Percentiles rank a stretch among this genome's conserved stretches.
phyloP scores from a whole-genome alignment of 2,329 filamentous ascomycete genomes.

The Diaporthe citriasiana region DNA sequence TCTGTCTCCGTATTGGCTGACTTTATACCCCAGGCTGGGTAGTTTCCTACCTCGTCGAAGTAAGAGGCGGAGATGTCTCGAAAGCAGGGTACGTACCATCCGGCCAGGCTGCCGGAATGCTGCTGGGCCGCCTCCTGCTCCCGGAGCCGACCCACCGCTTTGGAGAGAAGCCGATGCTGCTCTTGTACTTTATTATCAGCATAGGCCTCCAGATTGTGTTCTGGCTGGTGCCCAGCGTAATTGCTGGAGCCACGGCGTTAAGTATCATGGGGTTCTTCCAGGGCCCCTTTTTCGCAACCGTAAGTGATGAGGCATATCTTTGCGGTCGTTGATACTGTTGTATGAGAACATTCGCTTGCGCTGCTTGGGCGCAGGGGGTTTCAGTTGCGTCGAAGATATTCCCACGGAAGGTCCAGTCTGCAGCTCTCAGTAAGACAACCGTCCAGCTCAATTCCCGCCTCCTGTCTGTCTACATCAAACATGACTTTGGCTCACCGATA shows the following conservation, averaged over 20 bases:
- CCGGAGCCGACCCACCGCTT: slow-evolving; percentile 71
- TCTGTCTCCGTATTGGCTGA: background rate
- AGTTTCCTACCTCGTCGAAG: slow-evolving; percentile 73
- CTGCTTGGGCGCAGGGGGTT: slow-evolving; percentile 56
- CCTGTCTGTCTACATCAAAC: background rate
- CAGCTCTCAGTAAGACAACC: slow-evolving; percentile 59
- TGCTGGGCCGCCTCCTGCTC: slow-evolving; percentile 69
- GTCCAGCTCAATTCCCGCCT: background rate
- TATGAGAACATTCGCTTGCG: background rate
- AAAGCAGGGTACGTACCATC: slow-evolving; percentile 74
- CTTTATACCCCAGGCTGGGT: slow-evolving; percentile 64
- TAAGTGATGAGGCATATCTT: slow-evolving; percentile 45
- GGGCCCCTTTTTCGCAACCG: slow-evolving; percentile 67
- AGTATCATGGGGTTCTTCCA: slow-evolving; percentile 68
- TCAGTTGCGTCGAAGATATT: slow-evolving; percentile 66
- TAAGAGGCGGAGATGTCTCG: slow-evolving; percentile 68
- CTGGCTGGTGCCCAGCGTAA: slow-evolving; percentile 59
- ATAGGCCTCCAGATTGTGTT: slow-evolving; percentile 71
- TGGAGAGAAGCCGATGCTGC: slow-evolving; percentile 70
- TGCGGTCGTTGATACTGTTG: background rate
- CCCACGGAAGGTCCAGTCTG: slow-evolving; percentile 59
- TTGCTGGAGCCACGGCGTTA: slow-evolving; percentile 62
- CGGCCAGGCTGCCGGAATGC: slow-evolving; percentile 70
- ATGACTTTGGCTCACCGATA: background rate
- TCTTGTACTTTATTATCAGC: slow-evolving; percentile 65